Base-by-base conservation (phyloP, 78 protist genomes). In the Andalucia godoyi region DNA sequence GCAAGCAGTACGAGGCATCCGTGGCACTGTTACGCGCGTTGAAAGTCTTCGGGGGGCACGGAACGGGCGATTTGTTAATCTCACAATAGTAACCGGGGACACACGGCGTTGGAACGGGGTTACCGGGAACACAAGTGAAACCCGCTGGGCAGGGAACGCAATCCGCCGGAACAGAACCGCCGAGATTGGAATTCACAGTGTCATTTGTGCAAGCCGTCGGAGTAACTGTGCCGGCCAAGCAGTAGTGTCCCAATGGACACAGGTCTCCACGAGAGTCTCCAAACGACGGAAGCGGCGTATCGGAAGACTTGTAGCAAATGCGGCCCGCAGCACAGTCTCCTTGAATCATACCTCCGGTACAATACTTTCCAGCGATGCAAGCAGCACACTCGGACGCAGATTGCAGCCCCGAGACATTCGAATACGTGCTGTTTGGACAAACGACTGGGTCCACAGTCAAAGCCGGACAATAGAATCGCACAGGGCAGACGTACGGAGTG, bases 71-170 rank as follows among this genome's bases (percentile, higher is more conserved):
- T 0, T 59, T 3, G 23, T 70, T 69, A 8, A 36, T 39, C 33
- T 53, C 51, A 58, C 88, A 82, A 53, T 74, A 81, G 71, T 74
- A 66, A 0, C 87, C 87, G 2, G 66, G 46, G 1, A 13, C 64
- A 50, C 87, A 81, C n/a, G n/a, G n/a, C 29, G 74, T 43, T 9
- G 25, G 37, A 10, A 2, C 29, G 15, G n/a, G 5, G 34, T 21
- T 23, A 12, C 25, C 38, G 37, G 4, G 37, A 18, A 63, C 62
- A 58, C 85, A 79, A 63, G 42, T 72, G 46, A 29, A 30, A 1
- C 86, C 86, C 9, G 74, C 79, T 6, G 70, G 70, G 15, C 79
- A 73, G 49, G 50, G 4, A 4, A 23, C 42, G n/a, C 23, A 41
- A 30, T 42, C 8, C 0, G 69, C 4, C 18, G 70, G 70, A 8